These are phyloP conservation scores for Colletotrichum gigasporum DNA, from an alignment of 2,329 filamentous ascomycete genomes.

Conservation along the genomic window DNA sequence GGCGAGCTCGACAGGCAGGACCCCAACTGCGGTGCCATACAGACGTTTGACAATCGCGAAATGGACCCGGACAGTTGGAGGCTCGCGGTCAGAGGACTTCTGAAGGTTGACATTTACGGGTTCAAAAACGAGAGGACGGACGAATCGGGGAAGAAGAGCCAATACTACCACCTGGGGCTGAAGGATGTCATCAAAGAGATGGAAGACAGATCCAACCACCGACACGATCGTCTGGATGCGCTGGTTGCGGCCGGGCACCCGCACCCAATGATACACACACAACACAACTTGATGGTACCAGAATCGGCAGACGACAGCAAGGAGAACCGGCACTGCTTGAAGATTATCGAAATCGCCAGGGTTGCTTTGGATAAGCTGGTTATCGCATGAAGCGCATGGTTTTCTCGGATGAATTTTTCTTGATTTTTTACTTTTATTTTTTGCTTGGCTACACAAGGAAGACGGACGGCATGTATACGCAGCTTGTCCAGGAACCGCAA, in stretches of 20 bases:
- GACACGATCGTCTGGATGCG: conserved; percentile 61
- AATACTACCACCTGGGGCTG: conserved; percentile 54
- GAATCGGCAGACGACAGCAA: conserved; percentile 45
- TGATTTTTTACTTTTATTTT: background rate
- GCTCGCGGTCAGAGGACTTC: conserved; percentile 59
- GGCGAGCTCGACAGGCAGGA: conserved; percentile 40
- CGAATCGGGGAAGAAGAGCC: conserved; percentile 12
- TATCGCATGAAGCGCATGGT: conserved; percentile 53
- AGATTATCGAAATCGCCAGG: conserved; percentile 64
- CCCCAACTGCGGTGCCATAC: conserved; percentile 38
- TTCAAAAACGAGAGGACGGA: conserved; percentile 39
- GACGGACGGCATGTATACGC: background rate
- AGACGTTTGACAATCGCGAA: conserved; percentile 50
- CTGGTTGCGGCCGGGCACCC: conserved; percentile 50
- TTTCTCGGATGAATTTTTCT: background rate
- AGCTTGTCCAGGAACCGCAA: background rate
- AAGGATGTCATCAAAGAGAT: conserved; percentile 63
- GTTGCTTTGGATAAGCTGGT: conserved; percentile 62
- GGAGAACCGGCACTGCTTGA: conserved; percentile 54
- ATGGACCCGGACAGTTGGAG: conserved; percentile 66
- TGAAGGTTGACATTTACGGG: conserved; percentile 68
- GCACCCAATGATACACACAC: conserved; percentile 38
- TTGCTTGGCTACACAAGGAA: background rate
- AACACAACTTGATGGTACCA: conserved; percentile 38
- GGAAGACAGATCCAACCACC: conserved; percentile 57